A percentile compares a stretch with the other conserved stretches of the same genome.
Evolutionary conservation across 2,329 filamentous ascomycete species (phyloP).

Genomic region (Stachybotrys chartarum): DNA sequence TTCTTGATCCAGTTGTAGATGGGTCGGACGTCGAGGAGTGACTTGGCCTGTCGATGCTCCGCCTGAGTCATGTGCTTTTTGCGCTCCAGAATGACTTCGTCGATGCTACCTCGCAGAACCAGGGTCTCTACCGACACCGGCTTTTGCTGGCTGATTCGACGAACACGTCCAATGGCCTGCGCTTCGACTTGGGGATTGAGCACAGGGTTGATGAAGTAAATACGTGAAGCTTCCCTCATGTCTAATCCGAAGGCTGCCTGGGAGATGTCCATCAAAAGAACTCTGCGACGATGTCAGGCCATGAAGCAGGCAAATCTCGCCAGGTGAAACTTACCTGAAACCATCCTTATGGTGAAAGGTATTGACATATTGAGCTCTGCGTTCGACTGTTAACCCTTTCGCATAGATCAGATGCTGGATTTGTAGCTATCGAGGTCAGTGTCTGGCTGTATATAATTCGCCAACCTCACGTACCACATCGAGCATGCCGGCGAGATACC

Average conservation of each 20-base stretch:
- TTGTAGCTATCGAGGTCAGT: slow-evolving; percentile 33
- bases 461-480: slow-evolving; percentile 49
- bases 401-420: slow-evolving; percentile 62
- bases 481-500: slow-evolving; percentile 74
- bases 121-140: slow-evolving; percentile 81
- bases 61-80: slow-evolving; percentile 67
- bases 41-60: slow-evolving; percentile 49
- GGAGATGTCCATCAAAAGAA: slow-evolving; percentile 84
- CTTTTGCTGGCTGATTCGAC: slow-evolving; percentile 76
- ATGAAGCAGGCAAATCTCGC: background rate
- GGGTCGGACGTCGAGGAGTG: slow-evolving; percentile 48
- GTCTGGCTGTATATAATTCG: background rate
- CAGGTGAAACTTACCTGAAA: slow-evolving; percentile 38
- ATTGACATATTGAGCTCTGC: slow-evolving; percentile 68
- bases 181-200: slow-evolving; percentile 79
- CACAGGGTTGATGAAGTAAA: slow-evolving; percentile 86
- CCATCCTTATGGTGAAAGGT: slow-evolving; percentile 65
- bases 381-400: slow-evolving; percentile 49
- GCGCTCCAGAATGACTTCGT: slow-evolving; percentile 74
- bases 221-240: slow-evolving; percentile 71
- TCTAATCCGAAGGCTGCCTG: slow-evolving; percentile 87
- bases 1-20: slow-evolving; percentile 56
- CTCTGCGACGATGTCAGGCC: slow-evolving; percentile 32
- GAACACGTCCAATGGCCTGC: slow-evolving; percentile 84
- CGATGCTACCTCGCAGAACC: slow-evolving; percentile 71